These are phyloP conservation scores for Geotrichum histeridarum DNA, from an alignment of 1,139 yeast species.

Conservation along the genomic window DNA sequence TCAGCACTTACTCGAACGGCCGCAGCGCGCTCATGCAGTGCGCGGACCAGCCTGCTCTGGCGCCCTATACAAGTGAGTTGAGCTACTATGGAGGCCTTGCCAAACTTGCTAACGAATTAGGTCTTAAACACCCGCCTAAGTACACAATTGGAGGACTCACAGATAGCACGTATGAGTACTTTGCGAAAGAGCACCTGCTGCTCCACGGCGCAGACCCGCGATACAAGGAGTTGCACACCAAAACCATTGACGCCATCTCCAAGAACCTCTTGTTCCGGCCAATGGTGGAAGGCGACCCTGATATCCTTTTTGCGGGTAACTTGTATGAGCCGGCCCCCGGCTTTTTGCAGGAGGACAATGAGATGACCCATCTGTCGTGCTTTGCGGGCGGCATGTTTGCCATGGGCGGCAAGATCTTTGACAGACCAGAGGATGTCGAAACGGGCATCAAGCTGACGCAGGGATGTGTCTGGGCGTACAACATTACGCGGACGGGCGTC, in stretches of 20 bases:
- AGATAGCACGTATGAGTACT: constrained; percentile 65
- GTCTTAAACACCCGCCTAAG: not conserved
- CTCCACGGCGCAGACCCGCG: constrained; percentile 45
- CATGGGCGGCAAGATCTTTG: constrained; percentile 55
- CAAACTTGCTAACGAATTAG: not conserved
- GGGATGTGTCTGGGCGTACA: constrained; percentile 63
- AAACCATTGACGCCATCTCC: constrained; percentile 40
- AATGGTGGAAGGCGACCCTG: constrained; percentile 41
- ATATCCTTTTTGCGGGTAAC: constrained; percentile 44
- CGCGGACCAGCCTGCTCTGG: constrained; percentile 4
- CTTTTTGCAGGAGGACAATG: constrained; percentile 24
- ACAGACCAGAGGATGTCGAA: constrained; percentile 48
- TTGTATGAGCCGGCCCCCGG: not conserved
- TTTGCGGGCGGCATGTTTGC: constrained; percentile 72
- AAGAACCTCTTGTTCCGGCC: constrained; percentile 45
- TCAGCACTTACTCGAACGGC: constrained; percentile 1
- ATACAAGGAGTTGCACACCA: constrained; percentile 37
- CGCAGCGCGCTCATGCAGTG: constrained; percentile 9
- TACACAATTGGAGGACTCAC: constrained; percentile 52
- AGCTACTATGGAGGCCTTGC: not conserved
- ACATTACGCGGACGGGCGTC: constrained; percentile 41
- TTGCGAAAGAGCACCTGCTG: constrained; percentile 53
- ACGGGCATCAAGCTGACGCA: constrained; percentile 58
- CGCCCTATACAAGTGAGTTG: constrained; percentile 9
- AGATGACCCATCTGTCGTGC: constrained; percentile 59